These are phyloP conservation scores for Akebia trifoliata DNA, from an alignment of 164 flowering plant species.

Conservation along the genomic window DNA sequence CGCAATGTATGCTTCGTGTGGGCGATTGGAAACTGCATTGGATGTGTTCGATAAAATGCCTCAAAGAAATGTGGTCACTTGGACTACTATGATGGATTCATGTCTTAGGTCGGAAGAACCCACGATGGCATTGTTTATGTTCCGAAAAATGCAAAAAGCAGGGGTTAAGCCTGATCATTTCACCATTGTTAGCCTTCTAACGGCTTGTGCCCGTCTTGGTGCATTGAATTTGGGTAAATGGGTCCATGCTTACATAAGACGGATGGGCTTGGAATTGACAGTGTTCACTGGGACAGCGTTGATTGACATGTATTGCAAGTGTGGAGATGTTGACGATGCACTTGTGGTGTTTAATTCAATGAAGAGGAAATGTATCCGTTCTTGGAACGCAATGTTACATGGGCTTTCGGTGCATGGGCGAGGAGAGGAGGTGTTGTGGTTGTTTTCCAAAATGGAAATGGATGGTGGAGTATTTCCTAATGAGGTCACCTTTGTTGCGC, in stretches of 20 bases:
- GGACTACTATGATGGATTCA: slow-evolving; percentile 13
- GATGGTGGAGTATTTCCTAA: not conserved
- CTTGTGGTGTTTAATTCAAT: slow-evolving; percentile 9
- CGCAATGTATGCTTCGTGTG: slow-evolving; percentile 10
- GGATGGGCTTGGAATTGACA: slow-evolving; percentile 2
- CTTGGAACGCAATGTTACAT: slow-evolving; percentile 15
- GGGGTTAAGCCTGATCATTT: slow-evolving; percentile 11
- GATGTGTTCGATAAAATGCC: slow-evolving; percentile 13
- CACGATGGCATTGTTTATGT: not conserved
- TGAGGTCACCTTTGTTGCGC: slow-evolving; percentile 10
- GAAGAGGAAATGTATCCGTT: slow-evolving; percentile 9
- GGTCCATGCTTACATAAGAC: slow-evolving; percentile 9
- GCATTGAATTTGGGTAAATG: slow-evolving; percentile 17
- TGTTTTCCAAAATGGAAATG: slow-evolving; percentile 9
- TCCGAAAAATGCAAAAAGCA: slow-evolving; percentile 5
- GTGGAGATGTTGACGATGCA: slow-evolving; percentile 13
- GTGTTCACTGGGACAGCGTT: slow-evolving; percentile 12
- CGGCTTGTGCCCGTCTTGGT: slow-evolving; percentile 17
- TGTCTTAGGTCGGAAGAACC: slow-evolving; percentile 6
- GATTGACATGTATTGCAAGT: slow-evolving; percentile 18
- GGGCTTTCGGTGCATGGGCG: slow-evolving; percentile 14
- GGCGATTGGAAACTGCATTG: slow-evolving; percentile 7
- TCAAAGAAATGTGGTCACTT: slow-evolving; percentile 15
- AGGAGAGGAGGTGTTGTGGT: slow-evolving; percentile 4
- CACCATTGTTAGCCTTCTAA: slow-evolving; percentile 11